Base-by-base conservation (phyloP, 805 yeast genomes). In the Ogataea populi-albae region DNA sequence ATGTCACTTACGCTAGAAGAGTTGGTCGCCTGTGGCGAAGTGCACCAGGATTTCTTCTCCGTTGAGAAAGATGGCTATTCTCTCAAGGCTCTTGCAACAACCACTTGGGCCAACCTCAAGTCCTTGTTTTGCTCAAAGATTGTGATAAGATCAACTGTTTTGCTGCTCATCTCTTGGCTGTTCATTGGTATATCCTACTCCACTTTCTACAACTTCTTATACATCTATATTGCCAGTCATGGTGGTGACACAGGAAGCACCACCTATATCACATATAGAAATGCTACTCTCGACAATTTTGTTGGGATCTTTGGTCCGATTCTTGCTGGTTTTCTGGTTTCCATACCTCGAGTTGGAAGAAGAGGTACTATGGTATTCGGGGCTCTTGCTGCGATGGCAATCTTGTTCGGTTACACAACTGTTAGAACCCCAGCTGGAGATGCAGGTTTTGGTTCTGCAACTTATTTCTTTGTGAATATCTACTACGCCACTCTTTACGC, bases 401-500 rank as follows among this genome's bases (percentile, higher is more conserved):
- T 79, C 30, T 54, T 80, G 38, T 78, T 78, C 49, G 79, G 78
- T 30, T 78, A 80, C 44, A 79, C 86, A 10, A 73, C 80, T 3
- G 79, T 79, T 9, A 69, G 71, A 53, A 68, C 79, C 0, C 62
- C 74, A 30, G 61, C 69, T 5, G 76, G 68, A 62, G 77, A 75
- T 52, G 77, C 80, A 32, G 73, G 68, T 5, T 64, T 69, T 33
- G 61, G 66, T 23, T 57, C 72, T 9, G 70, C 71, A 23, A 74
- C 81, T 14, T 75, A 73, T 41, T 56, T 69, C 51, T 63, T 65
- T 38, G 49, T 69, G 39, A 64, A 68, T 54, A 63, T 76, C 37
- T 74, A 74, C 50, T 78, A 75, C 52, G 81, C 79, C 4, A 71
- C 74, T 16, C 57, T 79, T 15, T 79, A 77, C 49, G 85, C 84